Conservation (phyloP, 331 rosid species). For the Saraca asoca region DNA sequence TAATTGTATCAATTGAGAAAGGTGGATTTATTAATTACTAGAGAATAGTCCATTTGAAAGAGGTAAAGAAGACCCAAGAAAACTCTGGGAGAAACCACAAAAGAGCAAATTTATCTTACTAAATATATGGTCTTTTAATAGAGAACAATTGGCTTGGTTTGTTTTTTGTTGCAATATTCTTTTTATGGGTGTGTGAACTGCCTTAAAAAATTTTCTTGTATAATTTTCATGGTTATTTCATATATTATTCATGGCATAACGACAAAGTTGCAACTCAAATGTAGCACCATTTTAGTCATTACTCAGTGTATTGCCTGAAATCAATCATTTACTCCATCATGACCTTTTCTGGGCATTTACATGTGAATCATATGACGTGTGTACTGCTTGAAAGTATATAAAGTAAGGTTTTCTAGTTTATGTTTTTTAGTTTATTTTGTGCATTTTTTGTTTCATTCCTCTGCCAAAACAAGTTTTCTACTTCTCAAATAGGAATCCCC, state of each 20-base stretch:
- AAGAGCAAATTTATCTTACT: too few relatives aligned
- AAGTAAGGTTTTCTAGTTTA: too few relatives aligned
- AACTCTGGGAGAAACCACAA: too few relatives aligned
- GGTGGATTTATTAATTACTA: too few relatives aligned
- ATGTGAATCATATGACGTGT: not conserved
- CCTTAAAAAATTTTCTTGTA: conserved; percentile 22
- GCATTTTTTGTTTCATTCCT: conserved; percentile 21
- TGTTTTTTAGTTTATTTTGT: conserved; percentile 12
- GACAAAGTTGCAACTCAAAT: conserved; percentile 2
- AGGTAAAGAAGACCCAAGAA: too few relatives aligned
- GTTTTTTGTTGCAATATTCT: conserved; percentile 8
- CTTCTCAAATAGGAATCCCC: conserved; percentile 18
- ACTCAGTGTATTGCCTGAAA: not conserved
- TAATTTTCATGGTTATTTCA: conserved; percentile 28
- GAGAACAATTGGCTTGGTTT: too few relatives aligned
- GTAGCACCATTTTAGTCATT: conserved; percentile 16
- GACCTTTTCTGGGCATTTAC: conserved; percentile 21
- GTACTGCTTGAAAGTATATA: not conserved
- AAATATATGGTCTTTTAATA: too few relatives aligned
- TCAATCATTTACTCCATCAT: conserved; percentile 11
- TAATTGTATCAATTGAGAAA: too few relatives aligned
- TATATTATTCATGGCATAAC: conserved; percentile 7
- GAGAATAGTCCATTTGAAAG: too few relatives aligned
- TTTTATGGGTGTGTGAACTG: conserved; percentile 15
- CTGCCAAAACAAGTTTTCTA: conserved; percentile 5